Conservation (phyloP, 352 stramenopile species). For the Phytopythium ostracodes region DNA sequence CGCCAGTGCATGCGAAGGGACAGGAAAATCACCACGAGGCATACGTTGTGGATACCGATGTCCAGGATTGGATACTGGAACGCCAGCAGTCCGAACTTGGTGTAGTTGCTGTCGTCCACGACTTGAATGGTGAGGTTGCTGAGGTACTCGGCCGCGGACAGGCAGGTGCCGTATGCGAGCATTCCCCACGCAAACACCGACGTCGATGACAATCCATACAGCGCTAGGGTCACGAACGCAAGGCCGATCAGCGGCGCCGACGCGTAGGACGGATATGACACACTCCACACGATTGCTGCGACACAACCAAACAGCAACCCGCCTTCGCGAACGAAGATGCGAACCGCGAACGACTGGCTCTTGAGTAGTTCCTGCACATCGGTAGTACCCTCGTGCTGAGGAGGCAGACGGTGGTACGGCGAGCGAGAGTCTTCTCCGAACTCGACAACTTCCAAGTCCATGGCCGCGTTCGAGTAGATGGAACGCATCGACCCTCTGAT, state of each 20-base stretch:
- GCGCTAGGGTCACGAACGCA: conserved; percentile 59
- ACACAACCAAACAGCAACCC: conserved; percentile 61
- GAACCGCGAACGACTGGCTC: conserved; percentile 57
- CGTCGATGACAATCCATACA: conserved; percentile 56
- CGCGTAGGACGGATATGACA: conserved; percentile 81
- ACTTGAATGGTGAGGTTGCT: conserved; percentile 64
- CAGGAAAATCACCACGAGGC: conserved; percentile 73
- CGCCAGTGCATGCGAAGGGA: conserved; percentile 73
- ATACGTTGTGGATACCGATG: conserved; percentile 70
- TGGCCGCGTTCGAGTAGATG: conserved; percentile 13
- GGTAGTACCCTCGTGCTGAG: background rate
- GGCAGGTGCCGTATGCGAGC: conserved; percentile 51
- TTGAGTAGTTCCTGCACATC: conserved; percentile 53
- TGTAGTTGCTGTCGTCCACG: conserved; percentile 36
- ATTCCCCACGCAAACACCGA: conserved; percentile 55
- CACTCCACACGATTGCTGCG: conserved; percentile 67
- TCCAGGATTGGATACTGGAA: conserved; percentile 78
- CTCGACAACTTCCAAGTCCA: conserved; percentile 17
- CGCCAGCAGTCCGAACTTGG: conserved; percentile 51
- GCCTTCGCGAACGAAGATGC: conserved; percentile 66
- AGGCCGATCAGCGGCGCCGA: conserved; percentile 58
- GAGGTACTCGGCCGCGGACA: conserved; percentile 58
- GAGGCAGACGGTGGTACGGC: background rate
- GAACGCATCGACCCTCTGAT: conserved; percentile 3
- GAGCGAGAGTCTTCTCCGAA: conserved; percentile 4